Evolutionary conservation across 73 alveolate species (phyloP), one percentile per base, ranked within the genome.

Genomic region (Paraurostyla sp.): DNA sequence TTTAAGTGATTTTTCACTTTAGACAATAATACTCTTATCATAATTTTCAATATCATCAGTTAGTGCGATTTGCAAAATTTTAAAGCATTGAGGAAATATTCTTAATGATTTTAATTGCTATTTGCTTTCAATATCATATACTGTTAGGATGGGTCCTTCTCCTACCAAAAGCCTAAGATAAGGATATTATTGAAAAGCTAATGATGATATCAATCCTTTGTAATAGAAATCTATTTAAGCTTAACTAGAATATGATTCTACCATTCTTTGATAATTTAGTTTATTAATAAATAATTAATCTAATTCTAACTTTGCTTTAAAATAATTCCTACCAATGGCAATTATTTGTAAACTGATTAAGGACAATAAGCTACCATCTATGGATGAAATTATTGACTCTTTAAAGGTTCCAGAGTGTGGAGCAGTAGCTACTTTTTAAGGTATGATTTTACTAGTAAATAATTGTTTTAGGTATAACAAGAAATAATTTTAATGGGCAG

Each of bases 401-500:
- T 25, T 78, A 13, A 78, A 50, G 22, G 41, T 29, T 20, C 49
- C 62, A 43, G 76, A 50, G 52, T 78, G 89, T 54, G 89, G 89
- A 13, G 89, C 80, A 29, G 69, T 78, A 0, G 69, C 75, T 23
- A 49, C 51, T 49, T 75, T 75, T 51, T 75, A 42, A 48, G 87
- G 87, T 69, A 69, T 11, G 3, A 3, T 15, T 41, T 7, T 38
- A 11, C 38, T 33, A n/a, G 36, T 30, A 35, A 3, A 38, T 69
- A 3, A 15, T 3, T 38, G 7, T 63, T 23, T 35, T 73, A 78
- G 89, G 89, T 7, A 81, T 81, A 4, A 81, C 91, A 15, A 81
- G 91, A 60, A 40, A 81, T 59, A 81, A 81, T 51, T 81, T 81
- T 45, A 58, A 81, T 41, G 83, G 83, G 4, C 57, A 59, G 71